Base-by-base conservation (phyloP, 495 filamentous ascomycete genomes). In the Lepidopterella palustris region DNA sequence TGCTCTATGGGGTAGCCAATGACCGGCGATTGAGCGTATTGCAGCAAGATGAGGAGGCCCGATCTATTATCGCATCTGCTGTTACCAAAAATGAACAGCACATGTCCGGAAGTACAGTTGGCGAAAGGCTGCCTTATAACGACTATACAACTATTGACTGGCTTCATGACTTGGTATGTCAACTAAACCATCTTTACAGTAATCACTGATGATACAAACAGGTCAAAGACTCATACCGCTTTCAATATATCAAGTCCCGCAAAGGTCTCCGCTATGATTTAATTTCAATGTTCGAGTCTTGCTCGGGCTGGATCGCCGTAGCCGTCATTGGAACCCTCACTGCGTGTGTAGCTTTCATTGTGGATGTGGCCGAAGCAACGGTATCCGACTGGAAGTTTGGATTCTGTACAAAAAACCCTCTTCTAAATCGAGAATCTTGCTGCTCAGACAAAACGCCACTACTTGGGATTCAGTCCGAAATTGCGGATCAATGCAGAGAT, bases 101-200 rank as follows among this genome's bases (percentile, higher is more conserved):
- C 9, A 66, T 80, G 39, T 68, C 55, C 15, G 69, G 64, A 13
- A 74, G 73, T 13, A 70, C 74, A 9, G 70, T 83, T 21, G 80
- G 81, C 24, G 81, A 83, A 64, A 68, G 81, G 21, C 63, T 84
- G 49, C 78, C 78, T 5, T 84, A 82, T 68, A 81, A 81, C 68
- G 76, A 80, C 59, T 82, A 82, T 65, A 78, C 77, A 4, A 82
- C 79, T 2, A 79, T 81, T 62, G 80, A 84, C 66, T 83, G 79
- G 79, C 72, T 82, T 52, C 81, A 82, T 65, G 80, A 82, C 60
- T 65, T 84, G 58, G 80, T 80, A 61, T 20, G 64, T 8, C 1
- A 21, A 25, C 0, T 24, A 24, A 2, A 25, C 25, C 55, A 29
- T 29, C 6, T 18, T 5, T 20, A 49, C 31, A 51, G 24, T 9